Conservation (phyloP, 2,329 filamentous ascomycete species). For the Madurella fahalii region DNA sequence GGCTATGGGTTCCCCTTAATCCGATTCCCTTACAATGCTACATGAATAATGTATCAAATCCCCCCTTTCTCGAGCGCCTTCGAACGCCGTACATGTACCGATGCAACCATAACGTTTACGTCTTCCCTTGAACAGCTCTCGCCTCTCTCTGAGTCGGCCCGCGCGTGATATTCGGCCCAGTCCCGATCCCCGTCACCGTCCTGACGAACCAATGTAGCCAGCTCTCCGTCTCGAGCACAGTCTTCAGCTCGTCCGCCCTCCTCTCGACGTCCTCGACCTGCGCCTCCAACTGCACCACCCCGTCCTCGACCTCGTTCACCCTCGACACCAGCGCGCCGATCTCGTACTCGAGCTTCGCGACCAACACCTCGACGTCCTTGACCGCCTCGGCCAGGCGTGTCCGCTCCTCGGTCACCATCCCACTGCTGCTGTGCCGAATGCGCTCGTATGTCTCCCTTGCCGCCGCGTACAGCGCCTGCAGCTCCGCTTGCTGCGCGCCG, state of each 20-base stretch:
- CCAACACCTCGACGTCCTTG: constrained; percentile 74
- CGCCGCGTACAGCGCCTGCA: constrained; percentile 65
- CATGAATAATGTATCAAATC: too few species aligned
- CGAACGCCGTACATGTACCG: too few species aligned
- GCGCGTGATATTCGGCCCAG: constrained; percentile 52
- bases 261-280: constrained; percentile 70
- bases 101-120: too few species aligned
- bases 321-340: constrained; percentile 74
- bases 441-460: constrained; percentile 66
- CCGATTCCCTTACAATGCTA: background rate
- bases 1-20: too few species aligned
- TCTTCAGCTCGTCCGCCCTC: constrained; percentile 58
- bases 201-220: constrained; percentile 62
- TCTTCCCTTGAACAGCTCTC: background rate
- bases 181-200: constrained; percentile 57
- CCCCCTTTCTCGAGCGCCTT: too few species aligned
- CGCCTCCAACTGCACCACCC: constrained; percentile 71
- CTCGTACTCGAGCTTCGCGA: constrained; percentile 89
- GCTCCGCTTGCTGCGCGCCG: constrained; percentile 58
- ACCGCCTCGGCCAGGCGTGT: constrained; percentile 64
- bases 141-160: background rate
- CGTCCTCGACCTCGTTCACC: constrained; percentile 82
- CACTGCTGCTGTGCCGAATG: constrained; percentile 62
- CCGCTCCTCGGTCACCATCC: constrained; percentile 66
- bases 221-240: constrained; percentile 59